Base-by-base conservation (phyloP, 108 stramenopile genomes). In the Mayamaea pseudoterrestris region DNA sequence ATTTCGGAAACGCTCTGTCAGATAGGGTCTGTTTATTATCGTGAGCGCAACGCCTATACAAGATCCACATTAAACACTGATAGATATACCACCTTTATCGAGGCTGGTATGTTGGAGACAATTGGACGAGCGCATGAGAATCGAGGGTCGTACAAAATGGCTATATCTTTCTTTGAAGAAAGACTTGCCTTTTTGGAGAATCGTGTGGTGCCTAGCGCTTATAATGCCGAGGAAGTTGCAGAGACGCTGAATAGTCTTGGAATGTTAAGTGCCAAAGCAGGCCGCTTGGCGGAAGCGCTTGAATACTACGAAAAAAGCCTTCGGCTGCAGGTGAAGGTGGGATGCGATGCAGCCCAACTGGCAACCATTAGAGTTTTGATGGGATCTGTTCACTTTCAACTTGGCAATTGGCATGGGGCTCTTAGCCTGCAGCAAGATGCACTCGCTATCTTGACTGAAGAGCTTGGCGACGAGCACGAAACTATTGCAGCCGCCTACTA, bases 11-110 rank as follows among this genome's bases (percentile, higher is more conserved):
- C 81, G 31, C 50, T 83, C 11, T 74, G 78, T 50, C 68, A 62
- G 7, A 83, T 83, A 47, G 81, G 81, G 14, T 69, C 72, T 37
- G 81, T 83, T 1, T 83, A 83, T 52, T 83, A 83, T 59, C 67
- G 62, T 24, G 81, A 83, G 53, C 63, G 72, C 21, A 83, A 83
- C 49, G 66, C 74, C 18, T 50, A 78, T 3, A 41, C 58, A 16
- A 74, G 61, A 20, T 74, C 74, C 32, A 61, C 66, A 43, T 58
- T 68, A 9, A 67, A 73, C 12, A 56, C 52, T n/a, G 73, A 78
- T 35, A 77, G 71, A 41, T 83, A 83, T 53, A 55, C 53, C 17
- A 73, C 74, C 11, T 78, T 83, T 44, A 73, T 83, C 29, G 72
- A 78, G 58, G 66, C 63, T n/a, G 81, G 81, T 7, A 78, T 83